phyloP scores from a whole-genome alignment of 176 grass and related monocot genomes.

The Hsuehochloa calcarea region DNA sequence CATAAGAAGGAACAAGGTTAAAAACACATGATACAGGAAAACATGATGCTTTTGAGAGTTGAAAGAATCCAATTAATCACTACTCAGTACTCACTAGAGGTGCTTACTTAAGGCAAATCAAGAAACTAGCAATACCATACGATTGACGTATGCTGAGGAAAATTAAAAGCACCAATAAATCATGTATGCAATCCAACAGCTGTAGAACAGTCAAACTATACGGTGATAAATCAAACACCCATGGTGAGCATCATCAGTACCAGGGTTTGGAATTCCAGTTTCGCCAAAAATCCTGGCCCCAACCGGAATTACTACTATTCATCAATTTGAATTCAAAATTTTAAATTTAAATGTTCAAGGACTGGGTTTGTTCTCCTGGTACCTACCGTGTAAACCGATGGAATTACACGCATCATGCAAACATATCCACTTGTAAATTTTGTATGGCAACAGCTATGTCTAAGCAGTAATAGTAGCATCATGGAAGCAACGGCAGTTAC shows the following conservation, averaged over 20 bases:
- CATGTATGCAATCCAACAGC: background rate
- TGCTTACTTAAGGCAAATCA: background rate
- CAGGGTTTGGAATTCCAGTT: background rate
- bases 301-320: background rate
- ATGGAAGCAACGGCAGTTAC: background rate
- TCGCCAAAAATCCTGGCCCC: background rate
- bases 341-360: background rate
- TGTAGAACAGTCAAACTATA: background rate
- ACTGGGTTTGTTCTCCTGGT: background rate
- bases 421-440: background rate
- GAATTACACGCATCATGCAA: background rate
- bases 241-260: background rate
- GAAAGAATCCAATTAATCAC: background rate
- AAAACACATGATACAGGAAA: background rate
- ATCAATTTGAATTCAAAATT: background rate
- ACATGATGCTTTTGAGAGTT: background rate
- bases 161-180: background rate
- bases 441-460: background rate
- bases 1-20: background rate
- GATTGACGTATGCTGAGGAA: background rate
- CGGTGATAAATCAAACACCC: background rate
- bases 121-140: background rate
- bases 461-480: background rate
- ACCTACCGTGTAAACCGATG: background rate
- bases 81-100: background rate